A percentile compares a stretch with the other conserved stretches of the same genome.
Evolutionary conservation across 2,329 filamentous ascomycete species (phyloP).

Genomic region (Venturia nashicola): DNA sequence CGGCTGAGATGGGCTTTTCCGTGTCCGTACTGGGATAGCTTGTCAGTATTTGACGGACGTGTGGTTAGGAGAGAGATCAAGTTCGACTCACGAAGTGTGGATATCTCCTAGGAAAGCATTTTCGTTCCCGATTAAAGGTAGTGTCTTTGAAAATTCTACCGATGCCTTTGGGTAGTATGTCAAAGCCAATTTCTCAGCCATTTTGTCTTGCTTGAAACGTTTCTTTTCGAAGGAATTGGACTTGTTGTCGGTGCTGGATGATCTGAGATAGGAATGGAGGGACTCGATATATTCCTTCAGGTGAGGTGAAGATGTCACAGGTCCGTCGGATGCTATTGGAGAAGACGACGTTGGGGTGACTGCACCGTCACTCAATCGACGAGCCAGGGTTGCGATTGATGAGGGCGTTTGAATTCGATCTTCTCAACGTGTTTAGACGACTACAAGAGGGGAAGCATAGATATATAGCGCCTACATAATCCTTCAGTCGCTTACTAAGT

Average conservation of each 20-base stretch:
- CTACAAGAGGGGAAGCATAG: not conserved
- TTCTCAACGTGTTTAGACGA: not conserved
- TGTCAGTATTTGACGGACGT: not conserved
- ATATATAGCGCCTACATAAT: not conserved
- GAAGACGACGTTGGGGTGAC: not conserved
- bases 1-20: slow-evolving; percentile 48
- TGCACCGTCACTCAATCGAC: not conserved
- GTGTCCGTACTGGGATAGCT: slow-evolving; percentile 34
- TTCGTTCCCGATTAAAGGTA: slow-evolving; percentile 53
- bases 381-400: not conserved
- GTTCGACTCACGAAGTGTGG: slow-evolving; percentile 33
- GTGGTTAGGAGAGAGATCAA: not conserved
- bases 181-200: slow-evolving; percentile 6
- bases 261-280: slow-evolving; percentile 6
- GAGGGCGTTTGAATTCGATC: not conserved
- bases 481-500: not conserved
- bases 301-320: slow-evolving; percentile 4
- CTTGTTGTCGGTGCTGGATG: not conserved
- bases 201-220: not conserved
- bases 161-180: slow-evolving; percentile 45
- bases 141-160: slow-evolving; percentile 39
- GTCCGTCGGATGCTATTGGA: not conserved
- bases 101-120: slow-evolving; percentile 58
- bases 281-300: slow-evolving; percentile 5
- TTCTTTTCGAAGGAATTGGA: not conserved